A percentile compares a stretch with the other conserved stretches of the same genome.
These are phyloP conservation scores for Daldinia caldariorum DNA, from an alignment of 495 filamentous ascomycete genomes.

Conservation along the genomic window DNA sequence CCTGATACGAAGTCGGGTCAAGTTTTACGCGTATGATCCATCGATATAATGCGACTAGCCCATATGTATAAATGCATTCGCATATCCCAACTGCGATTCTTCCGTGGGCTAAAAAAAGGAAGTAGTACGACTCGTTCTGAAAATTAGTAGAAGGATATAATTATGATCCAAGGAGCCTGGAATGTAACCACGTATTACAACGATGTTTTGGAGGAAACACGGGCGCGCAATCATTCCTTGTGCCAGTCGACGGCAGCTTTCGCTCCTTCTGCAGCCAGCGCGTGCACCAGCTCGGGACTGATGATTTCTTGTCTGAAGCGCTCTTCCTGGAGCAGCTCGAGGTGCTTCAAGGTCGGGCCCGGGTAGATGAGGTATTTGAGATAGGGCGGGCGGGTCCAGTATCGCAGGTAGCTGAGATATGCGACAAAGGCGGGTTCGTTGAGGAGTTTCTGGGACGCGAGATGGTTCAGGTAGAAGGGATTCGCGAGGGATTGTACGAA, in stretches of 20 bases:
- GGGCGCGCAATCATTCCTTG: constrained; percentile 31
- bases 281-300: constrained; percentile 73
- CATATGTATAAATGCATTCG: no score
- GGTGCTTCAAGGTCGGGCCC: constrained; percentile 80
- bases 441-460: constrained; percentile 73
- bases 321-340: constrained; percentile 85
- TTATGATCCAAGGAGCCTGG: no score
- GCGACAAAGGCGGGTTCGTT: constrained; percentile 74
- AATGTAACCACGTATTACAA: no score
- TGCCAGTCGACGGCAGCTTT: constrained; percentile 60
- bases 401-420: constrained; percentile 85
- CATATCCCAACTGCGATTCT: no score
- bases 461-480: constrained; percentile 83
- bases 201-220: no score
- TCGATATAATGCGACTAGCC: not conserved
- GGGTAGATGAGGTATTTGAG: constrained; percentile 83
- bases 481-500: constrained; percentile 90
- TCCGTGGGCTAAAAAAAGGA: no score
- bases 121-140: no score
- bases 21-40: not conserved
- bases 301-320: constrained; percentile 84
- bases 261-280: constrained; percentile 68
- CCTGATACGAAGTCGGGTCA: not conserved
- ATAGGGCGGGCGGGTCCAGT: constrained; percentile 86
- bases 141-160: no score